Evolutionary conservation across 2,329 filamentous ascomycete genomes (phyloP), one percentile per base, ranked within the genome.

Genomic region (Dothideomycetes sp.): DNA sequence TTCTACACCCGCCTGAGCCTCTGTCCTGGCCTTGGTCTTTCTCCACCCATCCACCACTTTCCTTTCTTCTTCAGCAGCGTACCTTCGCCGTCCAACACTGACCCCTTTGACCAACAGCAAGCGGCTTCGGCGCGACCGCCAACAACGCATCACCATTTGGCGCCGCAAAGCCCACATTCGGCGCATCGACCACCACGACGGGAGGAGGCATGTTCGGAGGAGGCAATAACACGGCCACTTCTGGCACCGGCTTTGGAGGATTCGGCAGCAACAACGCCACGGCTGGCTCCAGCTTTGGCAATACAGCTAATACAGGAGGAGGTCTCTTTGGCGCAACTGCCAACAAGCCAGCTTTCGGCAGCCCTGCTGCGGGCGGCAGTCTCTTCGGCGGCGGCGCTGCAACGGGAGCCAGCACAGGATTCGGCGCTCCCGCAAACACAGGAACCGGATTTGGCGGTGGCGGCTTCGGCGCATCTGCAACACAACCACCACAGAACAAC

Each of bases 321-420:
- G 46, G 50, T n/a, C 42, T 54, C 9, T 57, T 57, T 24, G 53
- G 54, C 36, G 46, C 37, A 47, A 37, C 34, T 36, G 46, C 33
- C 46, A 48, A 52, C 27, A 69, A 77, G 54, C 68, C 75, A 31
- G 29, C 34, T 9, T 76, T 77, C 49, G 73, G 74, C 34, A 74
- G 74, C 31, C 55, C 66, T 29, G 54, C 66, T n/a, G 60, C 64
- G 9, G 48, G 51, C 5, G 51, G 53, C 16, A 50, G 52, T 12
- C 46, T 61, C 17, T 63, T 64, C 41, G 55, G 56, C n/a, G 49
- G 53, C 12, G 58, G 55, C 19, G 62, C 63, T n/a, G 58, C 52
- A 3, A 54, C 59, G 37, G 51, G 56, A 31, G 64, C 65, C 16
- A 60, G 56, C 10, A 51, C 59, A 37, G 47, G 57, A n/a, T 65